Conservation (phyloP, 495 filamentous ascomycete genomes). For the Xylaria curta region DNA sequence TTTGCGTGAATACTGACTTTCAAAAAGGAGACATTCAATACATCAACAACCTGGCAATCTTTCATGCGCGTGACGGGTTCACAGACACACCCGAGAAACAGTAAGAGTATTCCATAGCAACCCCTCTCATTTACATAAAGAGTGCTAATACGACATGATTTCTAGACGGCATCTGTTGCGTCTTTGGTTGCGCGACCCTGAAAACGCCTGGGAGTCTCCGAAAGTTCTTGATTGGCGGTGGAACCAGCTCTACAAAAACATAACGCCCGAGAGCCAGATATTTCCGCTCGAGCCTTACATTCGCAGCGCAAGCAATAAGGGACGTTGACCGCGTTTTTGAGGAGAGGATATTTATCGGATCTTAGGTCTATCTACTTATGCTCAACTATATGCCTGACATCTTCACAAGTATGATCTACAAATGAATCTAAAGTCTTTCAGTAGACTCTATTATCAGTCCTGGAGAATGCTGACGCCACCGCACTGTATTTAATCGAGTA, state of each 20-base stretch:
- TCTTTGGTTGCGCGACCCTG: constrained; percentile 64
- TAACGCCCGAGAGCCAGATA: constrained; percentile 55
- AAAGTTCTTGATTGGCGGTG: constrained; percentile 53
- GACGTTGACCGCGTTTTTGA: constrained; percentile 21
- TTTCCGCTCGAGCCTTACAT: constrained; percentile 63
- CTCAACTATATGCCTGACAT: background rate
- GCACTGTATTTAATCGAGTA: constrained; percentile 53
- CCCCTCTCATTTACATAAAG: constrained; percentile 5
- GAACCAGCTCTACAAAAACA: constrained; percentile 59
- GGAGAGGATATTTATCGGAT: background rate
- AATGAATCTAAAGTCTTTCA: background rate
- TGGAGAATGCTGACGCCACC: background rate
- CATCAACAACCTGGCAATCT: constrained; percentile 59
- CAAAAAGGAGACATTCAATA: constrained; percentile 61
- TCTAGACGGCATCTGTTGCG: constrained; percentile 62
- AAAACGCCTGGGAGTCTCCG: constrained; percentile 63
- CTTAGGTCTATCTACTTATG: background rate
- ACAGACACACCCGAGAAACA: constrained; percentile 52
- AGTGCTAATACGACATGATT: constrained; percentile 22
- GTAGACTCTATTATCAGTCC: constrained; percentile 13
- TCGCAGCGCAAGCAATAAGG: constrained; percentile 47
- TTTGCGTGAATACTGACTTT: constrained; percentile 59
- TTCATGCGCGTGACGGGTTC: constrained; percentile 58
- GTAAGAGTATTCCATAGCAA: constrained; percentile 42
- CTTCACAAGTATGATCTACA: background rate